A percentile compares a stretch with the other conserved stretches of the same genome.
Conservation (phyloP, 1,284 basidiomycete genomes). For the Cryptococcus hybrid region DNA sequence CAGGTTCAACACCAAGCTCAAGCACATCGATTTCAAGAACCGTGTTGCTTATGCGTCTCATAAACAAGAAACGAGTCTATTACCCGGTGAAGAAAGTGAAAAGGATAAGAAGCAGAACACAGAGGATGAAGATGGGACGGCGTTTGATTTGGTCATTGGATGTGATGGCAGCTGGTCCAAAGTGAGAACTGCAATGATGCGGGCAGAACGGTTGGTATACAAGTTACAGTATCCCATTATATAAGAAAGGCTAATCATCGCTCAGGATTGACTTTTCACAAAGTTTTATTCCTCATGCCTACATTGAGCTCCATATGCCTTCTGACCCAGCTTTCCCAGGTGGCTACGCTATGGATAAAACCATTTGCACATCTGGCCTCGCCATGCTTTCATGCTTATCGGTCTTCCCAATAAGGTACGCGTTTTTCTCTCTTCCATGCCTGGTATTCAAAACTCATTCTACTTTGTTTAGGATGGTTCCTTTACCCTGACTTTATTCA, state of each 20-base stretch:
- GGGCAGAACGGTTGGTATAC: conserved; percentile 69
- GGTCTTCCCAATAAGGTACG: conserved; percentile 91
- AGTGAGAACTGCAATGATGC: conserved; percentile 84
- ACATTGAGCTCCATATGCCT: conserved; percentile 94
- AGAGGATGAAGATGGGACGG: conserved; percentile 43
- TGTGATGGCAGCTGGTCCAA: conserved; percentile 87
- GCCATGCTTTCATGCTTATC: conserved; percentile 98
- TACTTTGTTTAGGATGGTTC: conserved; percentile 46
- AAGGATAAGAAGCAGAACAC: conserved; percentile 10
- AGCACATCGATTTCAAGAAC: conserved; percentile 68
- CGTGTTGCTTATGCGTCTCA: conserved; percentile 33
- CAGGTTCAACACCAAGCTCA: conserved; percentile 79
- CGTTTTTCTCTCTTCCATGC: not conserved
- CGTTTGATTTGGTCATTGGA: conserved; percentile 82
- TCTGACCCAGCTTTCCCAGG: conserved; percentile 59
- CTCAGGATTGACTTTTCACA: conserved; percentile 88
- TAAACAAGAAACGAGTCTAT: conserved; percentile 2
- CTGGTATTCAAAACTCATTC: not conserved
- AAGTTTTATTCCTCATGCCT: conserved; percentile 91
- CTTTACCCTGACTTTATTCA: conserved; percentile 76
- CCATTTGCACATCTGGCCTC: conserved; percentile 98
- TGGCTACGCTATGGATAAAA: conserved; percentile 87
- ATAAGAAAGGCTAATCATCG: not conserved
- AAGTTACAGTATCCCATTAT: not conserved
- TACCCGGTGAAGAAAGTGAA: conserved; percentile 31